phyloP scores from a whole-genome alignment of 306 rosid species.

The Ochetophila trinervis region DNA sequence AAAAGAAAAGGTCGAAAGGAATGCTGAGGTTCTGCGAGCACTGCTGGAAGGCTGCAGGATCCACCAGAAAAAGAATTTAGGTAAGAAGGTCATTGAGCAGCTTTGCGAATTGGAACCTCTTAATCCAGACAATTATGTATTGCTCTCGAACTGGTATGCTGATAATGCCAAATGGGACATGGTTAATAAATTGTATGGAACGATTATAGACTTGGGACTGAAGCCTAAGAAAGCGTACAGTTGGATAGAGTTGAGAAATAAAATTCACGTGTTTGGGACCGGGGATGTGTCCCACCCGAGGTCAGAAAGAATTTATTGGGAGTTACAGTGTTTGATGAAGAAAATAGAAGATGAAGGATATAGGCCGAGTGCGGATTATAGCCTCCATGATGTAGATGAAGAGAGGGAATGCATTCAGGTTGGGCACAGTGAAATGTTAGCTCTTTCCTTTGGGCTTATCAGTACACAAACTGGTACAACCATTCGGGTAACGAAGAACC shows the following conservation, averaged over 20 bases:
- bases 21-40: constrained; percentile 43
- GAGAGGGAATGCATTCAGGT: constrained; percentile 60
- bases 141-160: constrained; percentile 63
- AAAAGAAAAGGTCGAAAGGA: constrained; percentile 34
- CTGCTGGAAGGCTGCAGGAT: constrained; percentile 66
- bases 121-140: constrained; percentile 55
- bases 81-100: constrained; percentile 48
- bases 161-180: constrained; percentile 36
- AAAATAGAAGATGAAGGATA: constrained; percentile 47
- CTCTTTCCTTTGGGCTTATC: constrained; percentile 64
- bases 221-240: constrained; percentile 50
- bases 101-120: constrained; percentile 66
- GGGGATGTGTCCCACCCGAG: constrained; percentile 71
- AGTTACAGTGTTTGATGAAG: constrained; percentile 48
- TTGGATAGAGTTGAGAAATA: constrained; percentile 57
- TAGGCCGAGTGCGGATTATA: constrained; percentile 36
- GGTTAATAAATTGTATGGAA: constrained; percentile 37
- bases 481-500: constrained; percentile 53
- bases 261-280: constrained; percentile 68
- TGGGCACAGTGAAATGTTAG: constrained; percentile 67
- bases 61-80: constrained; percentile 34
- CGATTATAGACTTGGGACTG: constrained; percentile 57
- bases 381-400: constrained; percentile 63
- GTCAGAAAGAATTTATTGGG: constrained; percentile 46
- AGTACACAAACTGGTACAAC: constrained; percentile 43